Conservation (phyloP, 176 grass and related monocot species). For the Aegilops speltoides region DNA sequence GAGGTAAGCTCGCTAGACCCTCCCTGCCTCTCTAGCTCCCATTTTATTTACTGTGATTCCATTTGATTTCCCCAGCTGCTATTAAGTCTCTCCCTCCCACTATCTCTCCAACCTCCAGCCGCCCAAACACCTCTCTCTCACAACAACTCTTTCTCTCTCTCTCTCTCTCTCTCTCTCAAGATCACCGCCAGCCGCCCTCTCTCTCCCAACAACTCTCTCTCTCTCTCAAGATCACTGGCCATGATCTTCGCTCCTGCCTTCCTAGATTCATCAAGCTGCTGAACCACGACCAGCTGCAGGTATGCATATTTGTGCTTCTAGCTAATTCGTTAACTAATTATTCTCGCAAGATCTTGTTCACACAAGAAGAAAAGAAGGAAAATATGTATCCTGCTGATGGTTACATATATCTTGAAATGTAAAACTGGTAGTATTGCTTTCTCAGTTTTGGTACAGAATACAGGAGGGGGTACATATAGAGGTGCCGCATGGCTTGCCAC, state of each 20-base stretch:
- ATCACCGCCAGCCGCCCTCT: too few species aligned
- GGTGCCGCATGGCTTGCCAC: too few species aligned
- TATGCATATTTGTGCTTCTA: conserved; percentile 9
- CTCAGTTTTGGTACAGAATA: too few species aligned
- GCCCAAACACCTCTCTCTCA: not conserved
- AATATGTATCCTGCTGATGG: not conserved
- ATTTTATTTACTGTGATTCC: not conserved
- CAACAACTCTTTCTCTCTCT: not conserved
- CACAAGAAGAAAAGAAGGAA: not conserved
- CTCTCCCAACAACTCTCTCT: too few species aligned
- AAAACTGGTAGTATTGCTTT: too few species aligned
- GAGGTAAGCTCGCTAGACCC: not conserved
- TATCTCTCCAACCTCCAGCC: conserved; percentile 33
- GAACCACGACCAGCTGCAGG: conserved; percentile 47
- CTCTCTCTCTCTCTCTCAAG: too few species aligned
- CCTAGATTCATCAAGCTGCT: conserved; percentile 52
- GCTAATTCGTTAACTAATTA: not conserved
- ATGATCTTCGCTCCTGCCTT: conserved; percentile 46
- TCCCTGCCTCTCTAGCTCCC: conserved; percentile 14
- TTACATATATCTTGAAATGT: too few species aligned
- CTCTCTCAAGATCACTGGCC: conserved; percentile 11
- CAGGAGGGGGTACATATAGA: too few species aligned
- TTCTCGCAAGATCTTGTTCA: conserved; percentile 11
- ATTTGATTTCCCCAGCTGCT: not conserved
- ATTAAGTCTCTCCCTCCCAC: conserved; percentile 31